Evolutionary conservation across 1,284 basidiomycete species (phyloP).

Genomic region (Waitea zeae): DNA sequence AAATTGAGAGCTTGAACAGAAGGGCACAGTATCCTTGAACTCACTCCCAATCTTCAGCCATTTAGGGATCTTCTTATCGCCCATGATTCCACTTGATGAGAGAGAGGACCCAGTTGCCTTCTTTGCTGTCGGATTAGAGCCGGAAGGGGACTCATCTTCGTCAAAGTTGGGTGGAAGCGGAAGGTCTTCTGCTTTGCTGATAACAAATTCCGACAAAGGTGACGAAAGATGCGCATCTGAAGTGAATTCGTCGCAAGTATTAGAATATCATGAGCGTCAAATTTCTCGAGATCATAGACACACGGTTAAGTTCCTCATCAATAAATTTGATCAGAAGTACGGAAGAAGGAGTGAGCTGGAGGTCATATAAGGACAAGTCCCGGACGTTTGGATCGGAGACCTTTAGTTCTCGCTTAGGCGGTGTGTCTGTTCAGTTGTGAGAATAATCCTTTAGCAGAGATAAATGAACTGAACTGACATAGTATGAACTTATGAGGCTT

Average conservation of each 20-base stretch:
- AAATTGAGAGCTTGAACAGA: too few relatives aligned
- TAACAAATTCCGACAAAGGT: background rate
- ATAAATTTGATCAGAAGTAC: constrained; percentile 63
- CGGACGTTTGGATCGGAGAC: constrained; percentile 58
- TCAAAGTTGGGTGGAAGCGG: constrained; percentile 30
- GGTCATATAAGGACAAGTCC: constrained; percentile 45
- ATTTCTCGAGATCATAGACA: constrained; percentile 7
- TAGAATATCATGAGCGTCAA: background rate
- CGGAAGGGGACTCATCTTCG: constrained; percentile 2
- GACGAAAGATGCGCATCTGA: too few relatives aligned
- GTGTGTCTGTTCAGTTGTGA: too few relatives aligned
- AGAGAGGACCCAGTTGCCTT: constrained; percentile 11
- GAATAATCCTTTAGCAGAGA: background rate
- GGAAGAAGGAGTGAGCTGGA: constrained; percentile 68
- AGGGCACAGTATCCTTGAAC: too few relatives aligned
- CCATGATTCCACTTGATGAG: constrained; percentile 5
- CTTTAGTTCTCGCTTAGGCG: constrained; percentile 67
- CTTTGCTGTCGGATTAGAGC: constrained; percentile 3
- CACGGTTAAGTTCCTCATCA: constrained; percentile 56
- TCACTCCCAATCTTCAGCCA: constrained; percentile 49
- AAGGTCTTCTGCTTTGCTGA: constrained; percentile 26
- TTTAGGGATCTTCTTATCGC: constrained; percentile 51
- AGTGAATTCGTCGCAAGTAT: too few relatives aligned
- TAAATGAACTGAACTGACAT: constrained; percentile 30
- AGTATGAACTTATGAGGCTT: constrained; percentile 66